Evolutionary conservation across 352 stramenopile genomes (phyloP), one percentile per base, ranked within the genome.

Genomic region (Blastocystis sp.): DNA sequence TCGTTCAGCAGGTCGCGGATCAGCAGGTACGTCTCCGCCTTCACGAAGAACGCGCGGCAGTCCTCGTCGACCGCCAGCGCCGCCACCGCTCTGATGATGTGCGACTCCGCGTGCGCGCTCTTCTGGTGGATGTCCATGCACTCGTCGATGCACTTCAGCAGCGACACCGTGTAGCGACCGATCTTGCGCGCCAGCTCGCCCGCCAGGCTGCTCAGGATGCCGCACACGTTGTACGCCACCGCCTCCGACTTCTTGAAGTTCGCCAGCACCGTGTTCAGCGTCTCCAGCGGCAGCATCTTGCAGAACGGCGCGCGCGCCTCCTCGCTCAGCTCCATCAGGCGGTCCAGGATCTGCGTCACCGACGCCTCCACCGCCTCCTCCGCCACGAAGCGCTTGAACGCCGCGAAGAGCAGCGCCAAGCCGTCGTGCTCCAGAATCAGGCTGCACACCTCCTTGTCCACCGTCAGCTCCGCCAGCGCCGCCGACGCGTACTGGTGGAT

Each of bases 211-310:
- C 74, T 85, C 51, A 85, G 51, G 3, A 85, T 69, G 61, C 74
- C 74, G 51, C 74, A 85, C 33, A 85, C 51, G 74, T 50, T 85
- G 61, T 85, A 85, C 33, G n/a, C 74, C 55, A 85, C 50, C 29
- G 35, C 74, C 50, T 67, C 61, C n/a, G 35, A 69, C 74, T 19
- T 31, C 24, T 37, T 37, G 74, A 67, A 85, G 74, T 67, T 85
- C n/a, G 24, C 51, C 29, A 85, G 51, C n/a, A 85, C 74, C 50
- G 26, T 63, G n/a, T 69, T 29, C 74, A 85, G 37, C 12, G 70
- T 39, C 12, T 67, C 74, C 51, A 85, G 50, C 55, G 74, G 74
- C 24, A 26, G 41, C 45, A 85, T 31, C 29, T 67, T 63, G 29
- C 74, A 85, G 74, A 85, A 85, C 19, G 41, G 24, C 16, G 35